A percentile compares a stretch with the other conserved stretches of the same genome.
phyloP scores from a whole-genome alignment of 768 basidiomycete species.

The Pilatotrama ljubarskyi region DNA sequence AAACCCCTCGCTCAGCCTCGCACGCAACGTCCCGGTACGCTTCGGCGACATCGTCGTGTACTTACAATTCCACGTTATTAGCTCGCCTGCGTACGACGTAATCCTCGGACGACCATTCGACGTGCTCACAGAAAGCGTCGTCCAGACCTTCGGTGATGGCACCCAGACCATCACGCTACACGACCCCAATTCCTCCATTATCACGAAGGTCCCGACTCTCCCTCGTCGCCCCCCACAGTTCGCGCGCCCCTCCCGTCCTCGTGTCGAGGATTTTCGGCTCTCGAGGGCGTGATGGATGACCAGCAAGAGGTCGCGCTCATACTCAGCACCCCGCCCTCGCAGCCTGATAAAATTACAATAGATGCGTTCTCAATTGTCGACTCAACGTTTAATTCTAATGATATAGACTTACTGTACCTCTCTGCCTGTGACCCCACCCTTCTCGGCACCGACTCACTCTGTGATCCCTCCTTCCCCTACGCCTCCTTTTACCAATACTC shows the following conservation, averaged over 20 bases:
- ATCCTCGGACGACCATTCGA: constrained; percentile 16
- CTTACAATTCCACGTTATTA: constrained; percentile 12
- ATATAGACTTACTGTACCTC: constrained; percentile 7
- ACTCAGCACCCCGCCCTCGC: not conserved
- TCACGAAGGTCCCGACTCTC: not conserved
- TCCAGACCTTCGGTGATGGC: not conserved
- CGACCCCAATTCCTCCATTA: constrained; percentile 6
- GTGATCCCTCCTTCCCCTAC: constrained; percentile 12
- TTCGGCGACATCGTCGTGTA: constrained; percentile 9
- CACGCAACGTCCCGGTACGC: constrained; percentile 16
- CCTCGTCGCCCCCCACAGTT: constrained; percentile 1
- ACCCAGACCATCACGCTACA: constrained; percentile 6
- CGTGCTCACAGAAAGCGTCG: not conserved
- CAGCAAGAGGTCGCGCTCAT: constrained; percentile 17
- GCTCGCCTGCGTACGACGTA: constrained; percentile 10
- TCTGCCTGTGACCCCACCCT: constrained; percentile 1
- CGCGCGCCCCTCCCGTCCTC: not conserved
- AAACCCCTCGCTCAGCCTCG: constrained; percentile 18
- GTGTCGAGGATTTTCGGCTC: constrained; percentile 3
- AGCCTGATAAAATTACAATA: not conserved
- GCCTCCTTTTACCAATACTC: not conserved
- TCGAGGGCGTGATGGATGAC: constrained; percentile 18
- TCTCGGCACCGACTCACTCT: not conserved
- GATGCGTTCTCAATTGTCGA: not conserved
- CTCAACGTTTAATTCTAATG: not conserved